phyloP scores from a whole-genome alignment of 371 early-diverging fungal species.

The Mortierella sp. region DNA sequence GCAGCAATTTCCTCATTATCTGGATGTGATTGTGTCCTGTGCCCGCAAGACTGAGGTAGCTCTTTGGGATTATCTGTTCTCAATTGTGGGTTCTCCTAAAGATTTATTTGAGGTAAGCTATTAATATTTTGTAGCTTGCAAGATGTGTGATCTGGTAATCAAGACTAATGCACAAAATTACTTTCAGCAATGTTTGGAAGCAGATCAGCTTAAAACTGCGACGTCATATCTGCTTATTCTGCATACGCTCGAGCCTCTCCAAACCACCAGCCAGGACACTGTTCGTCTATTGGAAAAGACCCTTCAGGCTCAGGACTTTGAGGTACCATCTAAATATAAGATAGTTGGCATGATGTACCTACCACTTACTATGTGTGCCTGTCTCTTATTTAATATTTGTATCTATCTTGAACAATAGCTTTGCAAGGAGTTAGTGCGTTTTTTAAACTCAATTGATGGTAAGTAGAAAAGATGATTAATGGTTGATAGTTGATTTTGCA shows the following conservation, averaged over 20 bases:
- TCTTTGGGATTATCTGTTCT: slow-evolving; percentile 90
- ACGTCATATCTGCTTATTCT: slow-evolving; percentile 88
- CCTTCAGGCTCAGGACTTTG: slow-evolving; percentile 81
- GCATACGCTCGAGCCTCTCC: slow-evolving; percentile 83
- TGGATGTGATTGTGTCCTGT: slow-evolving; percentile 90
- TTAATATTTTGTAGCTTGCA: neutral
- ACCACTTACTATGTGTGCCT: neutral
- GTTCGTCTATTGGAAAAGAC: slow-evolving; percentile 80
- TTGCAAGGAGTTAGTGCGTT: slow-evolving; percentile 85
- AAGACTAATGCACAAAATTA: neutral
- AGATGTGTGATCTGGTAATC: neutral
- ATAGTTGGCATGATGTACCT: neutral
- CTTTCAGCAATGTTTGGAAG: slow-evolving; percentile 73
- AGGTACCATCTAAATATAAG: slow-evolving; percentile 57
- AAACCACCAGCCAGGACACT: slow-evolving; percentile 65
- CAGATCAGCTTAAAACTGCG: slow-evolving; percentile 80
- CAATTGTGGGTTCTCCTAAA: slow-evolving; percentile 82
- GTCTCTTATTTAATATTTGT: neutral
- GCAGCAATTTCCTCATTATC: slow-evolving; percentile 75
- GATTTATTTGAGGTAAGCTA: slow-evolving; percentile 79
- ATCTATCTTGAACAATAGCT: slow-evolving; percentile 45
- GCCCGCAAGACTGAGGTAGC: slow-evolving; percentile 92
- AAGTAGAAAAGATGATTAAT: slow-evolving; percentile 34
- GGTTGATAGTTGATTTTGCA: too few relatives aligned
- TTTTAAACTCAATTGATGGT: slow-evolving; percentile 85